Conservation (phyloP, 208 protist genomes). For the Acanthamoeba triangularis region DNA sequence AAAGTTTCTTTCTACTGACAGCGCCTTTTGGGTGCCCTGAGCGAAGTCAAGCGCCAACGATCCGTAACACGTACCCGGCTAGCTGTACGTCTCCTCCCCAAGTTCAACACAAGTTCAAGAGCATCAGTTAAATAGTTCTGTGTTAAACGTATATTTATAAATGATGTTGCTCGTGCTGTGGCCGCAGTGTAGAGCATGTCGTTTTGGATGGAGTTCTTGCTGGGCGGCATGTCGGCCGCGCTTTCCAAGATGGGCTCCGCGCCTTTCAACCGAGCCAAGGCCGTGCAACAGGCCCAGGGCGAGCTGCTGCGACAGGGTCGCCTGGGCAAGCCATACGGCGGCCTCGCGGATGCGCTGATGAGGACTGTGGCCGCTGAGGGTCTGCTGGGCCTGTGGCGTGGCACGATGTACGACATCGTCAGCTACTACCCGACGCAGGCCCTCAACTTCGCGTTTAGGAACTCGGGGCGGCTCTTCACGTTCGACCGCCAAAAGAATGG, state of each 20-base stretch:
- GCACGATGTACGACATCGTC: slow-evolving; percentile 97
- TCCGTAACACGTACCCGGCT: too few species aligned
- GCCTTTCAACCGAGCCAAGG: slow-evolving; percentile 89
- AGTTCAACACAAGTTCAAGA: too few species aligned
- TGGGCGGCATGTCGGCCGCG: not conserved
- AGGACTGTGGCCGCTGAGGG: slow-evolving; percentile 96
- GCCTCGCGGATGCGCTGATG: slow-evolving; percentile 96
- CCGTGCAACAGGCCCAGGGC: slow-evolving; percentile 94
- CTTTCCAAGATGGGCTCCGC: not conserved
- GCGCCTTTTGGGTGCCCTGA: too few species aligned
- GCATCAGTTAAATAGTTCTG: too few species aligned
- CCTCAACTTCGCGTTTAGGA: slow-evolving; percentile 99
- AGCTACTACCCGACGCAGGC: slow-evolving; percentile 99
- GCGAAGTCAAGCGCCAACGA: too few species aligned
- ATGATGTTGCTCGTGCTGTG: too few species aligned
- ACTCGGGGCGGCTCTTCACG: slow-evolving; percentile 96
- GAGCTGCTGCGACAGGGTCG: slow-evolving; percentile 68
- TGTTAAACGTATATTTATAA: too few species aligned
- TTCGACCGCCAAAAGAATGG: slow-evolving; percentile 83
- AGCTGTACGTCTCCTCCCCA: too few species aligned
- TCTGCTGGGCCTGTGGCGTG: slow-evolving; percentile 95
- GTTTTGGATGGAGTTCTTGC: not conserved
- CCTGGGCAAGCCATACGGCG: slow-evolving; percentile 91
- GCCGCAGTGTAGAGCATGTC: not conserved
- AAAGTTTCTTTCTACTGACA: too few species aligned